phyloP scores from a whole-genome alignment of 2,329 filamentous ascomycete genomes.

The Coniochaeta pulveracea region DNA sequence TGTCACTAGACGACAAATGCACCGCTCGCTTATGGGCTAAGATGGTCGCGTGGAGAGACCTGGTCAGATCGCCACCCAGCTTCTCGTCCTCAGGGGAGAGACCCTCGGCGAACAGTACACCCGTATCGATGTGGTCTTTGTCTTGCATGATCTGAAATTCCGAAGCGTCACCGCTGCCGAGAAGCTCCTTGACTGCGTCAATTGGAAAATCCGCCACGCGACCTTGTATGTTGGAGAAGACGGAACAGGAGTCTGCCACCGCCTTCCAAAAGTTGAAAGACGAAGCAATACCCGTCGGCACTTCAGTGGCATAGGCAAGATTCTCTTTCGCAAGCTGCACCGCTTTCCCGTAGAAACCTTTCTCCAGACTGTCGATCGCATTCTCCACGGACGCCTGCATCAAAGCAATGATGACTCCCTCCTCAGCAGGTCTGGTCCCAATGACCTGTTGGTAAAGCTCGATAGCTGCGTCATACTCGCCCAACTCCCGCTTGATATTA shows the following conservation, averaged over 20 bases:
- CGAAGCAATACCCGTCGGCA: constrained; percentile 48
- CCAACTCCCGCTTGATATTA: constrained; percentile 85
- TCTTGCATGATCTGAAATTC: constrained; percentile 52
- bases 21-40: constrained; percentile 83
- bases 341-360: constrained; percentile 78
- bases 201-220: constrained; percentile 52
- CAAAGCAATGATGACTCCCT: constrained; percentile 77
- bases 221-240: constrained; percentile 71
- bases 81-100: constrained; percentile 34
- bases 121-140: constrained; percentile 50
- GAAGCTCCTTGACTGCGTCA: constrained; percentile 42
- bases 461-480: constrained; percentile 79
- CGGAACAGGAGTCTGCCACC: constrained; percentile 74
- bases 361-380: constrained; percentile 65
- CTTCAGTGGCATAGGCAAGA: constrained; percentile 53
- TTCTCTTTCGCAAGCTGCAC: constrained; percentile 58
- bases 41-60: constrained; percentile 60
- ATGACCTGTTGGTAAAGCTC: constrained; percentile 66
- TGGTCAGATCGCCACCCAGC: constrained; percentile 37
- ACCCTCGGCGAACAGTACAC: constrained; percentile 31
- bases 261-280: constrained; percentile 96
- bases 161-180: constrained; percentile 41
- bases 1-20: constrained; percentile 57
- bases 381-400: constrained; percentile 82
- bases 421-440: constrained; percentile 55